A percentile compares a stretch with the other conserved stretches of the same genome.
Conservation (phyloP, 2,329 filamentous ascomycete genomes). For the Monosporascus sp. region DNA sequence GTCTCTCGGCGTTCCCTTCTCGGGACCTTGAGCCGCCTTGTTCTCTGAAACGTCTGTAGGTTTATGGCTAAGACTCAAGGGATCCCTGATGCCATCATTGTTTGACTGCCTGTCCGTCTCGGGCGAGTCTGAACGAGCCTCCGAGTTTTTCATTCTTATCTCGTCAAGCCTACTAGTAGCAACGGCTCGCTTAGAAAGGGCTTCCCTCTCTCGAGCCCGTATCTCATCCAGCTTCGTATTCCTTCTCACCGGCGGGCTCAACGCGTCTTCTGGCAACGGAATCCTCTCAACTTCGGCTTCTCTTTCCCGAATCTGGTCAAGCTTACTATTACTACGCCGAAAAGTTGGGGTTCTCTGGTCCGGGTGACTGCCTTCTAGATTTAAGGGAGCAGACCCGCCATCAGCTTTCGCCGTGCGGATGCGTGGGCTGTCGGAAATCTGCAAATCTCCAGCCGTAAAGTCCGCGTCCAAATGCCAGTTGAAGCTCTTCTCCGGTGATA, state of each 20-base stretch:
- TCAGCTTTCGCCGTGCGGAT: conserved; percentile 34
- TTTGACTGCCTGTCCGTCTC: conserved; percentile 29
- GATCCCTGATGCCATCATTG: conserved; percentile 17
- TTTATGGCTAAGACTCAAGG: neutral
- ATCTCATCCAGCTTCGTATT: conserved; percentile 49
- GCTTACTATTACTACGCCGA: conserved; percentile 28
- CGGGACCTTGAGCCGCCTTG: neutral
- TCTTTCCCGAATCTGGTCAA: conserved; percentile 30
- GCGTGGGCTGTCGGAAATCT: conserved; percentile 52
- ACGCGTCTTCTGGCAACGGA: conserved; percentile 16
- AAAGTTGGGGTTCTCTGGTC: conserved; percentile 9
- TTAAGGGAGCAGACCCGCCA: conserved; percentile 4
- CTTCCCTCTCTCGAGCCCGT: conserved; percentile 36
- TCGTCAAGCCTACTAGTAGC: conserved; percentile 48
- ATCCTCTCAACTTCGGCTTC: conserved; percentile 27
- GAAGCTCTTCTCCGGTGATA: conserved; percentile 47
- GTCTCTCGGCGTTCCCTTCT: neutral
- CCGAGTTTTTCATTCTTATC: conserved; percentile 45
- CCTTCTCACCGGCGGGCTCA: conserved; percentile 9
- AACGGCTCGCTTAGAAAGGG: conserved; percentile 40
- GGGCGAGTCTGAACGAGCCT: conserved; percentile 36
- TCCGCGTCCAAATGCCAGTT: conserved; percentile 54
- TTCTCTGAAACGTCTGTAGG: neutral
- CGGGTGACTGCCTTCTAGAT: conserved; percentile 3
- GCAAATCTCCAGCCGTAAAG: conserved; percentile 51